Evolutionary conservation across 306 rosid genomes (phyloP).

Genomic region (Luffa acutangula): DNA sequence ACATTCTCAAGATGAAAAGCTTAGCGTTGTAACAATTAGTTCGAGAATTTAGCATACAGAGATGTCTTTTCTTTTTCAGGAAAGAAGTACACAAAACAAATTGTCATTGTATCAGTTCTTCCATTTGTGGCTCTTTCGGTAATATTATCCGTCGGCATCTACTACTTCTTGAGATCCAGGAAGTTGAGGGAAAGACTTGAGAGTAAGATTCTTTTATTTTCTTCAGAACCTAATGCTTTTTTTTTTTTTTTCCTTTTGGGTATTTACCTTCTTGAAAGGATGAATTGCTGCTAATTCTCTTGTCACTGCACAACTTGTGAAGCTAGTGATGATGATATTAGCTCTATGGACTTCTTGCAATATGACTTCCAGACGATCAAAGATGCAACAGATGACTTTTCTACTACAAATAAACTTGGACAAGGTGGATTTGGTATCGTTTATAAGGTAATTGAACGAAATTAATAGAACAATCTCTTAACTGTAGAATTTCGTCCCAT

Average conservation of each 20-base stretch:
- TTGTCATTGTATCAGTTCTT: not conserved
- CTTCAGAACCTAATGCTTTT: not conserved
- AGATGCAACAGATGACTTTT: slow-evolving; percentile 8
- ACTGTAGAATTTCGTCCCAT: not conserved
- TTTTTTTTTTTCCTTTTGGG: not conserved
- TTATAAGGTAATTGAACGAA: not conserved
- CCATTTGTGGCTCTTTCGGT: not conserved
- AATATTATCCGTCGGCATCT: not conserved
- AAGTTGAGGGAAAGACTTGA: not conserved
- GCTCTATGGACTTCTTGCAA: not conserved
- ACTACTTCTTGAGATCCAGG: not conserved
- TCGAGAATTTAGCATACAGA: not conserved
- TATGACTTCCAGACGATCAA: slow-evolving; percentile 1
- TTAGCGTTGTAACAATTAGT: not conserved
- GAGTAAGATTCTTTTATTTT: slow-evolving; percentile 2
- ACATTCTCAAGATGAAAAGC: not conserved
- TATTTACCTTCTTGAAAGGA: not conserved
- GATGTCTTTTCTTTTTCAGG: not conserved
- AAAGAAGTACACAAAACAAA: not conserved
- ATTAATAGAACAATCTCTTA: not conserved
- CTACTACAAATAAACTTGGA: slow-evolving; percentile 13
- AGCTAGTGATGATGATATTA: not conserved
- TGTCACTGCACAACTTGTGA: slow-evolving; percentile 5
- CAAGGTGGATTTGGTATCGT: slow-evolving; percentile 13
- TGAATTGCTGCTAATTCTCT: not conserved